These are phyloP conservation scores for Candida labiduridarum DNA, from an alignment of 1,139 yeast species.

Conservation along the genomic window DNA sequence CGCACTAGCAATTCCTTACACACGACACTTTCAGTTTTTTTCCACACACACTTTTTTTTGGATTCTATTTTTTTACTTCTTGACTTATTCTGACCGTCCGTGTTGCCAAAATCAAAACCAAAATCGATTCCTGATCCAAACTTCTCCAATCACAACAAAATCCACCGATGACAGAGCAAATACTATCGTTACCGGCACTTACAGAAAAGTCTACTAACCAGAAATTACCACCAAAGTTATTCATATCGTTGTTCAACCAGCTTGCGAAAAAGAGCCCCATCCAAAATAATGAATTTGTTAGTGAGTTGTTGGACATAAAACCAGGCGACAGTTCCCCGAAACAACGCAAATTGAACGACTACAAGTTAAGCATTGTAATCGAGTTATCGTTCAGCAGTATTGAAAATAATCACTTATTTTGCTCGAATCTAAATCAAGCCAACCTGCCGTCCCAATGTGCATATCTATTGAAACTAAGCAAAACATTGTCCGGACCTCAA, in stretches of 20 bases:
- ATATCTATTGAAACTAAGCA: conserved; percentile 11
- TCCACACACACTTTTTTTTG: neutral
- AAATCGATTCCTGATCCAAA: neutral
- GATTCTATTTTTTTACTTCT: neutral
- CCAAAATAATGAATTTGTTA: conserved; percentile 9
- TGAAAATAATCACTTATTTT: conserved; percentile 10
- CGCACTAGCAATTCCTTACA: too few species aligned
- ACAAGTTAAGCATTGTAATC: conserved; percentile 7
- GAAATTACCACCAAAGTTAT: conserved; percentile 10
- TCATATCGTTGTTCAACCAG: conserved; percentile 13
- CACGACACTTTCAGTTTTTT: neutral
- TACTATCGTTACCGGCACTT: conserved; percentile 9
- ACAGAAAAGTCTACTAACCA: conserved; percentile 11
- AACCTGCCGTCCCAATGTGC: conserved; percentile 4
- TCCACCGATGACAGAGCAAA: neutral
- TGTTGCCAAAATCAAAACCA: neutral
- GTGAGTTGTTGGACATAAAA: conserved; percentile 8
- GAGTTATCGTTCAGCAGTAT: conserved; percentile 12
- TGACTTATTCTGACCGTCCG: neutral
- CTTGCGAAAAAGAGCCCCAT: conserved; percentile 5
- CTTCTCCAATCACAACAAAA: neutral
- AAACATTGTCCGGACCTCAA: conserved; percentile 2
- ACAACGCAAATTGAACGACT: conserved; percentile 7
- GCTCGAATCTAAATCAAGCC: conserved; percentile 9
- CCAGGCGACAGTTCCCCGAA: conserved; percentile 1